phyloP scores from a whole-genome alignment of 352 stramenopile species.

The Hyaloperonospora arabidopsidis region DNA sequence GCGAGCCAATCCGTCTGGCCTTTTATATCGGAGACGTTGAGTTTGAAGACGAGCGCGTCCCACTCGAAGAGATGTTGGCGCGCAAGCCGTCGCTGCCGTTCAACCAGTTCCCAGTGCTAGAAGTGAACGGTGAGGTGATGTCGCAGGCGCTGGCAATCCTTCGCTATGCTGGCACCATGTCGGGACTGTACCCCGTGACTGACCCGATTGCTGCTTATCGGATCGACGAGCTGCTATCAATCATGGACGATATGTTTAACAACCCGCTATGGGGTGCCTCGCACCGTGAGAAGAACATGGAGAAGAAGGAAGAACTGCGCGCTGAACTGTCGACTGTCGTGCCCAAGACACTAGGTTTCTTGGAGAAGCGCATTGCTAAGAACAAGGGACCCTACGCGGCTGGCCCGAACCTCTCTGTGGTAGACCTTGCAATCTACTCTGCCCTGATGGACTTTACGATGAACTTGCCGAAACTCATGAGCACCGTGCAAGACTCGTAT shows the following conservation, averaged over 20 bases:
- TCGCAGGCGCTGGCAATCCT: slow-evolving; percentile 53
- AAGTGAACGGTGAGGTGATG: slow-evolving; percentile 38
- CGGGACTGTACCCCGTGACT: slow-evolving; percentile 38
- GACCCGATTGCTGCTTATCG: slow-evolving; percentile 30
- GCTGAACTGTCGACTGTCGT: slow-evolving; percentile 31
- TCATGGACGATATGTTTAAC: slow-evolving; percentile 41
- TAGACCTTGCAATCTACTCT: slow-evolving; percentile 44
- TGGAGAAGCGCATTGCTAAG: slow-evolving; percentile 40
- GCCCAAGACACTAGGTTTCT: slow-evolving; percentile 27
- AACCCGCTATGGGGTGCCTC: slow-evolving; percentile 19
- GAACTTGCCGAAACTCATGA: slow-evolving; percentile 23
- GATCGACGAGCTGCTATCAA: slow-evolving; percentile 36
- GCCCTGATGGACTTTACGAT: slow-evolving; percentile 35
- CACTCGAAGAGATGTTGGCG: slow-evolving; percentile 27
- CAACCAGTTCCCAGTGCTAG: slow-evolving; percentile 41
- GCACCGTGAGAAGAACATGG: slow-evolving; percentile 24
- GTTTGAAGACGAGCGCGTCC: slow-evolving; percentile 48
- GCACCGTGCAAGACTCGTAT: slow-evolving; percentile 29
- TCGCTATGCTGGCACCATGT: slow-evolving; percentile 54
- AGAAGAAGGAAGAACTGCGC: slow-evolving; percentile 35
- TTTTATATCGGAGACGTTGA: slow-evolving; percentile 41
- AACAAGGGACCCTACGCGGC: slow-evolving; percentile 36
- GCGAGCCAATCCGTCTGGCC: slow-evolving; percentile 44
- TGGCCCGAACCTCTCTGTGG: slow-evolving; percentile 34
- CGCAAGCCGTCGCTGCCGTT: slow-evolving; percentile 41